Evolutionary conservation across 495 filamentous ascomycete genomes (phyloP), one percentile per base, ranked within the genome.

Genomic region (Tuber brumale): DNA sequence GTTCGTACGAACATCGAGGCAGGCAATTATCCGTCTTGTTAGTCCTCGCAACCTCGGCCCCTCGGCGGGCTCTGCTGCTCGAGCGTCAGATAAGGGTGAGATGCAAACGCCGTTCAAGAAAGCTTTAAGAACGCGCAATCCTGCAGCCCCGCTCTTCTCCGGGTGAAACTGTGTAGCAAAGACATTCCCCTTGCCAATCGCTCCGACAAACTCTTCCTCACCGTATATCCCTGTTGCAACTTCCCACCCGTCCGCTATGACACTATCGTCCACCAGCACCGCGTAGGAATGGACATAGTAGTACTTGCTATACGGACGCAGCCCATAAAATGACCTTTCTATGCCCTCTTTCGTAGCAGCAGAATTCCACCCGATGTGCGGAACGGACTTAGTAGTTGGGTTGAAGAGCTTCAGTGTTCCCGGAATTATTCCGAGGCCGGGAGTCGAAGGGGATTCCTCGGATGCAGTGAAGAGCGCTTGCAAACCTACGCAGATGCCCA

Each of bases 241-340:
- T 1, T 89, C 89, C 94, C 95, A 97, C 5, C 93, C 95, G 23
- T 91, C 88, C 4, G 57, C 57, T 75, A 85, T 85, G 81, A 95
- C 94, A 21, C 95, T 85, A 61, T 90, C 86, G 9, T 90, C 93
- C 82, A 97, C 94, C 0, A 91, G 91, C 31, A 91, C 91, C 73
- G 94, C 95, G 82, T 97, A 99, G 1, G 93, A 94, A 85, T 99
- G 95, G 46, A 99, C 94, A 81, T 98, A 99, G 84, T 99, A 99
- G 86, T 98, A 99, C 84, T 98, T 97, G 84, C 93, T 97, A 79
- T 86, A 86, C 7, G 92, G 89, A 69, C 87, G 84, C 71, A 99
- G 84, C 66, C 92, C 94, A 83, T 92, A 97, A 48, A 97, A 70
- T 0, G 73, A 75, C 27, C 76, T 51, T 57, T 85, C 86, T 46